Percentiles rank a stretch among this genome's conserved stretches.
phyloP scores from a whole-genome alignment of 495 filamentous ascomycete species.

The Aspergillus wentii region DNA sequence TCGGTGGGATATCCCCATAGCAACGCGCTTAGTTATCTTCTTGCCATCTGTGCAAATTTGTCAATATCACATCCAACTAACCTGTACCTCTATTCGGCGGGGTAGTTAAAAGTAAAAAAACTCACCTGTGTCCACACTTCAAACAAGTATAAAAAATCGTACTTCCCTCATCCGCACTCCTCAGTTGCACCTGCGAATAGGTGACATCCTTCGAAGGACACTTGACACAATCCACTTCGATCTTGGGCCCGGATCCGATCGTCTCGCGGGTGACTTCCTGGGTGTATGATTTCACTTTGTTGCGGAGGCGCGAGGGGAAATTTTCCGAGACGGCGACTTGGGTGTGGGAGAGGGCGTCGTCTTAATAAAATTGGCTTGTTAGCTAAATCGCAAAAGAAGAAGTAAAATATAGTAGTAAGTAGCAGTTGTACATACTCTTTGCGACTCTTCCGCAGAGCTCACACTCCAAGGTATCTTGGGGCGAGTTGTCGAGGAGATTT shows the following conservation, averaged over 20 bases:
- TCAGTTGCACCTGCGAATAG: conserved; percentile 68
- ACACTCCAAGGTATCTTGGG: conserved; percentile 62
- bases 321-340: conserved; percentile 64
- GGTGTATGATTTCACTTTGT: conserved; percentile 62
- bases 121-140: conserved; percentile 64
- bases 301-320: conserved; percentile 71
- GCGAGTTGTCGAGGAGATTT: conserved; percentile 70
- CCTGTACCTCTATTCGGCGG: too few species aligned
- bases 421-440: conserved; percentile 63
- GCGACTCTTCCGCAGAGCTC: conserved; percentile 70
- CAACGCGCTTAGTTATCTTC: conserved; percentile 13
- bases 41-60: conserved; percentile 4
- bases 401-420: background rate
- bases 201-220: conserved; percentile 69
- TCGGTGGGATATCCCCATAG: too few species aligned
- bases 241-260: conserved; percentile 60
- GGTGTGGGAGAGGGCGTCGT: background rate
- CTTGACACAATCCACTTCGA: conserved; percentile 61
- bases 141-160: conserved; percentile 74
- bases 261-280: conserved; percentile 67
- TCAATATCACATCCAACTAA: background rate
- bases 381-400: background rate
- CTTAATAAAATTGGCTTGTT: background rate
- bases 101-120: background rate
- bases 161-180: conserved; percentile 79